Evolutionary conservation across 2,329 filamentous ascomycete species (phyloP).

Genomic region (Cladosporium sp.): DNA sequence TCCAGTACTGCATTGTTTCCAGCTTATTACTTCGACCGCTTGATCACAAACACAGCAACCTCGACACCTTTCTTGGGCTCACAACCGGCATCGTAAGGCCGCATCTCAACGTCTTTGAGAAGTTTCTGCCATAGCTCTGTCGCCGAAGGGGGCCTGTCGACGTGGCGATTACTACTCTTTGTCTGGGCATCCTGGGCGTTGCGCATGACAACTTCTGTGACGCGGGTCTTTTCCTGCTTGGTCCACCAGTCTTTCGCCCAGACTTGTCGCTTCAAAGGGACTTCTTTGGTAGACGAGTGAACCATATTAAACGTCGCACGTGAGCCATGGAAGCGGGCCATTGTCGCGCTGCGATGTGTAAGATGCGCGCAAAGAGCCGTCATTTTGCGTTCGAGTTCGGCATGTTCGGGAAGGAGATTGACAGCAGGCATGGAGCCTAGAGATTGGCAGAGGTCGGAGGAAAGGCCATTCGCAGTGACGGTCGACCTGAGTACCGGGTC

Average conservation of each 20-base stretch:
- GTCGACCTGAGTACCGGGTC: constrained; percentile 62
- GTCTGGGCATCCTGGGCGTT: constrained; percentile 47
- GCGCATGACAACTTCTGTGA: constrained; percentile 52
- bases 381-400: constrained; percentile 33
- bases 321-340: constrained; percentile 34
- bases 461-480: constrained; percentile 59
- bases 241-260: constrained; percentile 65
- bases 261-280: constrained; percentile 52
- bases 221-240: constrained; percentile 62
- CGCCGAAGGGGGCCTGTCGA: constrained; percentile 40
- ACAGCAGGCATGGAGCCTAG: constrained; percentile 58
- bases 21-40: constrained; percentile 31
- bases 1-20: not conserved
- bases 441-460: constrained; percentile 55
- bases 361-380: constrained; percentile 29
- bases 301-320: constrained; percentile 43
- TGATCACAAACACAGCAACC: constrained; percentile 50
- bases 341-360: constrained; percentile 29
- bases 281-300: constrained; percentile 53
- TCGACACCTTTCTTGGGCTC: constrained; percentile 49
- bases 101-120: constrained; percentile 57
- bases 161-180: constrained; percentile 37
- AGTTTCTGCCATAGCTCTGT: constrained; percentile 60
- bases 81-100: constrained; percentile 47
- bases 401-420: constrained; percentile 56